Evolutionary conservation across 495 filamentous ascomycete genomes (phyloP), one percentile per base, ranked within the genome.

Genomic region (Neurospora discreta): DNA sequence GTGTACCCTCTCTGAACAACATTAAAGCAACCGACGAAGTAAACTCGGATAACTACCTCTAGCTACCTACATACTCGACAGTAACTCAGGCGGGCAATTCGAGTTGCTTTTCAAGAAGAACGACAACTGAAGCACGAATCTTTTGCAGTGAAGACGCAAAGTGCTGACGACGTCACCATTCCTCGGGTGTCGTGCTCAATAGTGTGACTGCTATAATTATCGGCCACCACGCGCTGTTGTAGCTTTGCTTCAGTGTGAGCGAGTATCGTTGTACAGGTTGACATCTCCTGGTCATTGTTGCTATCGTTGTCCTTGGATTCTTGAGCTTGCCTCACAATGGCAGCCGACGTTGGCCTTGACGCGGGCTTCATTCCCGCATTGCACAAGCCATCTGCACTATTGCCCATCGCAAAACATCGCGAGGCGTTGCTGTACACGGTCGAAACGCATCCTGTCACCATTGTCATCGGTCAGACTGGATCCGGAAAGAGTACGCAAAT

Each of bases 401-500:
- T 96, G 16, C 92, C 93, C 39, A 96, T 96, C 75, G 86, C 93
- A 70, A 88, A 89, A 70, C 90, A 95, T 77, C 88, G 88, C 71
- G 83, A 93, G 69, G 87, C 84, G 70, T 82, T 96, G n/a, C 83
- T 93, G 6, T 93, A 93, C 79, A 84, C 91, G 44, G 85, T 95
- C 65, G 90, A 93, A 78, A 91, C 88, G 18, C 89, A 89, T 73
- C 90, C 92, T 2, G 90, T 96, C 71, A 91, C 92, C 3, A 92
- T 95, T 71, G 91, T 96, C 16, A 89, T 97, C 71, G 93, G 93
- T 20, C 92, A 96, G 75, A 97, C 93, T n/a, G 93, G 93, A 13
- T 94, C 91, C 38, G 93, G 93, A 38, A 97, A 97, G 81, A 95
- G 92, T 9, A 97, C 93, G 0, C 93, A 97, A 76, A 89, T 96